phyloP scores from a whole-genome alignment of 1,139 yeast species.

The Trichomonascaceae sp. region DNA sequence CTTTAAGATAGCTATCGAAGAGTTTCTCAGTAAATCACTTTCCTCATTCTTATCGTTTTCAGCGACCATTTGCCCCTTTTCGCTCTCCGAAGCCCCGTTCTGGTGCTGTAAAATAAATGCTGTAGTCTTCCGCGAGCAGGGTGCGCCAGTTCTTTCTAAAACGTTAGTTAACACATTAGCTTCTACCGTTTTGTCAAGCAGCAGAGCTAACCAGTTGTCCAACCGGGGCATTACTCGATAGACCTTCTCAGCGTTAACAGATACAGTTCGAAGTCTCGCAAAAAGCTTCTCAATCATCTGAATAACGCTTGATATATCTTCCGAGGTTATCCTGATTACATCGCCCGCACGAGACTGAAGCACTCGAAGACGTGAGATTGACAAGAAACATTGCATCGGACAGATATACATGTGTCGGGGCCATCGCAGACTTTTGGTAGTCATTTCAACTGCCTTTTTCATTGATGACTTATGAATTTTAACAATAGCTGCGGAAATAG shows the following conservation, averaged over 20 bases:
- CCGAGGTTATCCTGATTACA: background rate
- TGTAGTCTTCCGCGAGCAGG: background rate
- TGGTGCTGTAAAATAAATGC: background rate
- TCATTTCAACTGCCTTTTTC: slow-evolving; percentile 32
- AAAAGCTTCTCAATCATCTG: background rate
- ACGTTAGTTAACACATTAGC: background rate
- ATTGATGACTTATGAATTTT: background rate
- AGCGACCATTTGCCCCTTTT: background rate
- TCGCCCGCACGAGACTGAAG: background rate
- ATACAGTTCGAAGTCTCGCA: background rate
- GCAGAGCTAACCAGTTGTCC: background rate
- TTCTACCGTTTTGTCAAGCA: slow-evolving; percentile 4
- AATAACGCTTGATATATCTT: background rate
- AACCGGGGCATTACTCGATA: background rate
- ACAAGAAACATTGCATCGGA: slow-evolving; percentile 49
- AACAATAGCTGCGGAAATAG: background rate
- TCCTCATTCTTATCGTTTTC: too few relatives aligned
- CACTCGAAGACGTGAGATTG: slow-evolving; percentile 19
- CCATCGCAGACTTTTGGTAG: slow-evolving; percentile 37
- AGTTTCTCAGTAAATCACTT: too few relatives aligned
- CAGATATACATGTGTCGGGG: slow-evolving; percentile 53
- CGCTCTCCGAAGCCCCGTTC: background rate
- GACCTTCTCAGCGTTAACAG: background rate
- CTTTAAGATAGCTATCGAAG: background rate
- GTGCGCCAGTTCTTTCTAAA: background rate